Evolutionary conservation across 169 alveolate genomes (phyloP).

Genomic region (Hammondia hammondi): DNA sequence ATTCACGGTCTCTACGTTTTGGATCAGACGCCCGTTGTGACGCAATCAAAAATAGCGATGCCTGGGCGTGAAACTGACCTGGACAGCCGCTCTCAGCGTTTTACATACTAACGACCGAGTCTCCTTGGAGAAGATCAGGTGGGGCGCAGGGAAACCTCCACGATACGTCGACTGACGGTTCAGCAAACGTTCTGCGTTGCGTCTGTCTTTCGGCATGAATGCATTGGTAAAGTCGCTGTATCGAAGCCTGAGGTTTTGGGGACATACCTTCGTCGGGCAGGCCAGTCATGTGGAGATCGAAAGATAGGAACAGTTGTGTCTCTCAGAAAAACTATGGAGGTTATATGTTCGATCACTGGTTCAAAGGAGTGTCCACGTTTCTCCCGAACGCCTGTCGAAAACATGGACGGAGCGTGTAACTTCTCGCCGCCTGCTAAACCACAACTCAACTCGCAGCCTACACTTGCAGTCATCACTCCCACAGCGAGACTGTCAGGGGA

Average conservation of each 20-base stretch:
- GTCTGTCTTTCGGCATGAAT: background rate
- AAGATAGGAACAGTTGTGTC: too few species aligned
- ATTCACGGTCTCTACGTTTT: background rate
- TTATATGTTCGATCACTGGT: too few species aligned
- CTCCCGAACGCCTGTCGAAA: too few species aligned
- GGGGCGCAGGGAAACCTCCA: conserved; percentile 42
- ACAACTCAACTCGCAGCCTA: too few species aligned
- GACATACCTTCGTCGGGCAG: too few species aligned
- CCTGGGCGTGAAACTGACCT: background rate
- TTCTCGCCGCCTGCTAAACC: too few species aligned
- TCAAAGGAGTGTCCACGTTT: too few species aligned
- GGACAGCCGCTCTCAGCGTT: background rate
- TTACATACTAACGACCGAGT: background rate
- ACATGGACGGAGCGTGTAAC: too few species aligned
- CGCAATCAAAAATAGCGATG: background rate
- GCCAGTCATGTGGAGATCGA: too few species aligned
- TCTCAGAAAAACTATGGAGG: too few species aligned
- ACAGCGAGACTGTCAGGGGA: too few species aligned
- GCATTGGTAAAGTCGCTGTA: conserved; percentile 30
- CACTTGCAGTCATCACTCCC: too few species aligned
- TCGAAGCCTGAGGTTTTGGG: conserved; percentile 20
- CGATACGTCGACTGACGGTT: conserved; percentile 26
- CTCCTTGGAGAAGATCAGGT: conserved; percentile 18
- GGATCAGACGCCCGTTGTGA: background rate
- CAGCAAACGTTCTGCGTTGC: background rate